Evolutionary conservation across 352 stramenopile species (phyloP), one percentile per base, ranked within the genome.

Genomic region (Lagenidium giganteum): DNA sequence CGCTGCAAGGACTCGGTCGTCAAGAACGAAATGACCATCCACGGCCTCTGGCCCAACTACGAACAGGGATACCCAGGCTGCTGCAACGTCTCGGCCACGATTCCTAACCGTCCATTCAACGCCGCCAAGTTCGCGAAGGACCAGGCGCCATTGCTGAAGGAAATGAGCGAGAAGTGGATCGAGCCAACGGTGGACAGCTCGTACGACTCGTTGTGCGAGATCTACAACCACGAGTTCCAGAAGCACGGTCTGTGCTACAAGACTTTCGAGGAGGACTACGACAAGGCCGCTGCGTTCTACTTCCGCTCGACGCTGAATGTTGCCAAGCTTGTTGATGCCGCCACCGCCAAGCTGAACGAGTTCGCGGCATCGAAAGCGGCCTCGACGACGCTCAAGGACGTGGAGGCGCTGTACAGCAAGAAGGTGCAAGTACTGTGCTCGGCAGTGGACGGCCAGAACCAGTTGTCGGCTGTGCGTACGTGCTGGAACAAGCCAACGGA

Each of bases 171-270:
- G 17, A 66, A 76, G 53, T 91, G 79, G 79, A 47, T 87, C 24
- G 79, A 91, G 37, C 61, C 79, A 21, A 78, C 79, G 13, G 54
- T 78, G 30, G 18, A 49, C 12, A 73, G 57, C 26, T 61, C 65
- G 12, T 72, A 79, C 54, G 65, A 84, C 51, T 60, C 64, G 44
- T 61, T 90, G 8, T 90, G 78, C 38, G 72, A 90, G 60, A 80
- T 85, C 51, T 90, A 87, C 62, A 69, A 87, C 62, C 78, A 90
- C 61, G 75, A 87, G 56, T 87, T 81, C 65, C 78, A 90, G 61
- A 90, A 90, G 62, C 78, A 90, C 58, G 78, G 78, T 12, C 48
- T 87, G 22, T 90, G 78, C 62, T 90, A 80, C 49, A 71, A 68
- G 23, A 75, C 78, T 0, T 61, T 66, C 14, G 75, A 51, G 4